phyloP scores from a whole-genome alignment of 257 asterid genomes.

The Nicotiana otophora region DNA sequence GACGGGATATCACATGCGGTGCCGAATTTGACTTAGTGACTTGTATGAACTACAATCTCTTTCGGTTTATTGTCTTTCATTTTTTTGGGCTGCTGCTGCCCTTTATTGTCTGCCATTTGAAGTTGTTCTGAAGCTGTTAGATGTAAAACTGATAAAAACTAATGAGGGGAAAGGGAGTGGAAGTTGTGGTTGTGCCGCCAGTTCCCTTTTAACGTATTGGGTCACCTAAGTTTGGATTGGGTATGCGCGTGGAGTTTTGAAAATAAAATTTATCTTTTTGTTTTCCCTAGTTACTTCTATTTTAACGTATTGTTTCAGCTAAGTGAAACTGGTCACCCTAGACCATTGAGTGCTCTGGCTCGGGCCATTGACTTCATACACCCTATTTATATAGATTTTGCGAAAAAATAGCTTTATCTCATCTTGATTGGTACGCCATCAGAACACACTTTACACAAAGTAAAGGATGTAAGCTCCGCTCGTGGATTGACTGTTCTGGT shows the following conservation, averaged over 20 bases:
- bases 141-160: no score
- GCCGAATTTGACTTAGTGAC: background rate
- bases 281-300: background rate
- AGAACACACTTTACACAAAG: background rate
- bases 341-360: background rate
- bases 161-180: no score
- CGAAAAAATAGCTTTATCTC: background rate
- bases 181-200: no score
- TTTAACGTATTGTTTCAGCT: no score
- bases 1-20: background rate
- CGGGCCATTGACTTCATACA: background rate
- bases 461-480: background rate
- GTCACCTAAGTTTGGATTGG: no score
- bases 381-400: background rate
- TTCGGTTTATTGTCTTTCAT: no score
- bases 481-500: background rate
- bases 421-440: conserved; percentile 1
- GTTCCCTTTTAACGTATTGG: no score
- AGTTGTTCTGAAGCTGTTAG: no score
- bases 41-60: background rate
- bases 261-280: background rate
- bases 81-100: no score
- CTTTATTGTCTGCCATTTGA: no score
- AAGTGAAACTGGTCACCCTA: background rate
- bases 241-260: no score